Evolutionary conservation across 345 rosid species (phyloP).

Genomic region (Salix udensis): DNA sequence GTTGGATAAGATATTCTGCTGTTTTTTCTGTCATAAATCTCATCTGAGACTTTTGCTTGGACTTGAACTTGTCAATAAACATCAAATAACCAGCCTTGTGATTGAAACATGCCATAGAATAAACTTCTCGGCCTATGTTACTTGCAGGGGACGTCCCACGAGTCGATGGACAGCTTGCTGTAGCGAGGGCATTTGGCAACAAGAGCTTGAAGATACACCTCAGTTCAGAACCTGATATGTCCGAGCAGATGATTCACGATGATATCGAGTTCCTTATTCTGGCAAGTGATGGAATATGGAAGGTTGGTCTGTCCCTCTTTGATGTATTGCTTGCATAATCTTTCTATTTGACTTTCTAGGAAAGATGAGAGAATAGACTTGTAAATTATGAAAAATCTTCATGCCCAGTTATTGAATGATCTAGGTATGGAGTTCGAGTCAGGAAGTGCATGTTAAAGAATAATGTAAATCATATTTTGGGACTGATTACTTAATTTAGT

Average conservation of each 20-base stretch:
- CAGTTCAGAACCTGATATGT: conserved; percentile 76
- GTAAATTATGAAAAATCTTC: background rate
- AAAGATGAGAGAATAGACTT: background rate
- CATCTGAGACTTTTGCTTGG: no score
- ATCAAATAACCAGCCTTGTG: background rate
- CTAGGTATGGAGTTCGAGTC: no score
- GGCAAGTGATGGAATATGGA: conserved; percentile 97
- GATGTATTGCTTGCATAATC: background rate
- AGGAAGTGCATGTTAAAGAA: no score
- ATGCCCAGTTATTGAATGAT: no score
- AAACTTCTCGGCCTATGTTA: background rate
- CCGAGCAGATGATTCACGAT: conserved; percentile 33
- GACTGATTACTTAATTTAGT: no score
- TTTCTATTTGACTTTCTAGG: background rate
- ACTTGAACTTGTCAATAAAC: no score
- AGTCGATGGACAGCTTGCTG: conserved; percentile 87
- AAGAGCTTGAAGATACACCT: conserved; percentile 77
- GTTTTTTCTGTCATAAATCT: no score
- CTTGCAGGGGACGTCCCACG: conserved; percentile 81
- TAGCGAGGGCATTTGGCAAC: conserved; percentile 91
- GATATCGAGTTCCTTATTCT: conserved; percentile 52
- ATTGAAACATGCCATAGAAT: background rate
- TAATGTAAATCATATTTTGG: no score
- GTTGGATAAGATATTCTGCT: no score
- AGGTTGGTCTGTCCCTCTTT: conserved; percentile 37